Evolutionary conservation across 2,329 filamentous ascomycete species (phyloP).

Genomic region (Pseudocercospora fuligena): DNA sequence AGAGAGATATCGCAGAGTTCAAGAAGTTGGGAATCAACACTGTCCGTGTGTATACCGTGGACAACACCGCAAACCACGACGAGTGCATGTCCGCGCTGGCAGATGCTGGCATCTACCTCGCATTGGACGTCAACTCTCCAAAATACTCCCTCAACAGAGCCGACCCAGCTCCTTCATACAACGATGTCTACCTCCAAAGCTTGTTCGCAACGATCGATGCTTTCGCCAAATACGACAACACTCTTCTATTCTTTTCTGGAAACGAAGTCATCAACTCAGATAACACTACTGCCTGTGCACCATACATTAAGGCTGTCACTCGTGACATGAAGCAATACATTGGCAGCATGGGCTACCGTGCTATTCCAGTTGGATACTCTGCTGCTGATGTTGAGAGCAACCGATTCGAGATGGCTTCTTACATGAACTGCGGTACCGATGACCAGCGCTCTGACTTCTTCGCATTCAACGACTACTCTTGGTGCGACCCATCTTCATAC

Average conservation of each 20-base stretch:
- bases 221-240: constrained; percentile 84
- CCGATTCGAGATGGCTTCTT: constrained; percentile 82
- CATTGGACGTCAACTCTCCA: constrained; percentile 90
- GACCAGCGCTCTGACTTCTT: constrained; percentile 87
- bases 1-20: constrained; percentile 81
- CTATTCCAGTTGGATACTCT: constrained; percentile 79
- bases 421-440: constrained; percentile 91
- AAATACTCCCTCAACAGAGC: constrained; percentile 84
- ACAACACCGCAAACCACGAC: constrained; percentile 82
- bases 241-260: constrained; percentile 79
- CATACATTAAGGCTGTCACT: constrained; percentile 74
- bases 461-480: constrained; percentile 88
- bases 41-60: constrained; percentile 88
- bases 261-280: constrained; percentile 73
- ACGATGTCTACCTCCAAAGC: constrained; percentile 80
- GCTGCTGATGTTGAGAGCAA: constrained; percentile 85
- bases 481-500: constrained; percentile 76
- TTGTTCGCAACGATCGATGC: constrained; percentile 87
- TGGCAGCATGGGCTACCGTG: constrained; percentile 68
- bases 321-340: constrained; percentile 83
- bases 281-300: constrained; percentile 65
- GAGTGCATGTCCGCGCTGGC: constrained; percentile 81
- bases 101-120: constrained; percentile 88
- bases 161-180: constrained; percentile 78
- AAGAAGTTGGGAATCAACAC: constrained; percentile 87